phyloP scores from a whole-genome alignment of 2,329 filamentous ascomycete genomes.

The Lasiodiplodia theobromae region DNA sequence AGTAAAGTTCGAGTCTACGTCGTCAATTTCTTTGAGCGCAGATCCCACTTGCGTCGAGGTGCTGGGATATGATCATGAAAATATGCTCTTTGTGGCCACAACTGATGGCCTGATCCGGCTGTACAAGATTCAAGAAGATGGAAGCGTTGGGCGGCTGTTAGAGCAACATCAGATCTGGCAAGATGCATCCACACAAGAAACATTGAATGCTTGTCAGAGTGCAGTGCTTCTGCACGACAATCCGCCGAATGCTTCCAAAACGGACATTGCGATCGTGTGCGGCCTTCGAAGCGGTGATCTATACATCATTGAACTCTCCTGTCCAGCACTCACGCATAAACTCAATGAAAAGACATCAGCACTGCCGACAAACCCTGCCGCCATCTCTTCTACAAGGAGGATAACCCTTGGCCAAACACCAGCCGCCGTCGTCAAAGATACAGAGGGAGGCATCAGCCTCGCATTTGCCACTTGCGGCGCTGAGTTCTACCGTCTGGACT shows the following conservation, averaged over 20 bases:
- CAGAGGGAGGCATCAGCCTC: conserved; percentile 36
- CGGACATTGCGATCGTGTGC: conserved; percentile 39
- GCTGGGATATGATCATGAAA: neutral
- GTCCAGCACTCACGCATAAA: neutral
- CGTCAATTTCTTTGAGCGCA: neutral
- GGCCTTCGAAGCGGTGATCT: conserved; percentile 45
- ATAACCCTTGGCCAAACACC: conserved; percentile 27
- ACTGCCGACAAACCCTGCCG: neutral
- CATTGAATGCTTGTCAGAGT: conserved; percentile 28
- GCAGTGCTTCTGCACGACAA: conserved; percentile 21
- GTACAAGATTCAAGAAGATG: conserved; percentile 17
- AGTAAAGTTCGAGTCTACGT: conserved; percentile 19
- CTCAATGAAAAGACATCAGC: conserved; percentile 20
- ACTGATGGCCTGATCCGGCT: conserved; percentile 25
- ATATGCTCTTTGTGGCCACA: conserved; percentile 26
- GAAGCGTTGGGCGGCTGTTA: conserved; percentile 14
- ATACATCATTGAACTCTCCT: conserved; percentile 31
- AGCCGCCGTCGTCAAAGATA: conserved; percentile 17
- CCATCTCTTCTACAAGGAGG: conserved; percentile 6
- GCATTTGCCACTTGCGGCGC: conserved; percentile 50
- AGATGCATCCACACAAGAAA: conserved; percentile 18
- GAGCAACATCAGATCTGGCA: conserved; percentile 20
- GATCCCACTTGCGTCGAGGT: conserved; percentile 27
- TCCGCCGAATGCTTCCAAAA: neutral
- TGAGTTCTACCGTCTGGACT: conserved; percentile 46